Evolutionary conservation across 208 protist species (phyloP).

Genomic region (Leptomonas seymouri): DNA sequence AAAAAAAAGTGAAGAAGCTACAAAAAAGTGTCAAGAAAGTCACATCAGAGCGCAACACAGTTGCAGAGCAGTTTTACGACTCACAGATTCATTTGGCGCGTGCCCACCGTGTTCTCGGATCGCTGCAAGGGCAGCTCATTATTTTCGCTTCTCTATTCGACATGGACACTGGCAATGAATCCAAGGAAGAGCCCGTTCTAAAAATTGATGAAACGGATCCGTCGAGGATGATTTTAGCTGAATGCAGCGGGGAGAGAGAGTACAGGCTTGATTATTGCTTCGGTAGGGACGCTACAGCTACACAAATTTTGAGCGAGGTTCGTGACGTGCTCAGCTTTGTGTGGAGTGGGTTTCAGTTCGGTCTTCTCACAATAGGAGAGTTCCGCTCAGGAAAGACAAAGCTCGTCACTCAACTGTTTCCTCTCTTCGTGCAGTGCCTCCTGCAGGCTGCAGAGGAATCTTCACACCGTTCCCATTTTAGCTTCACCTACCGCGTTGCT

Average conservation of each 20-base stretch:
- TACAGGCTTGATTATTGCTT: constrained; percentile 54
- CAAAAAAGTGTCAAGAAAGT: constrained; percentile 52
- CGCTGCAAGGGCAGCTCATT: constrained; percentile 43
- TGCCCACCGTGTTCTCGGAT: constrained; percentile 36
- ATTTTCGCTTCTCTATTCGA: constrained; percentile 33
- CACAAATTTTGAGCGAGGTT: constrained; percentile 46
- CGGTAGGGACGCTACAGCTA: constrained; percentile 16
- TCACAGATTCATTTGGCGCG: constrained; percentile 37
- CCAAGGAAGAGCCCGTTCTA: constrained; percentile 4
- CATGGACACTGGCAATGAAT: constrained; percentile 2
- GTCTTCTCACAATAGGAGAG: constrained; percentile 40
- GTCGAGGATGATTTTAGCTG: constrained; percentile 41
- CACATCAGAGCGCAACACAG: constrained; percentile 25
- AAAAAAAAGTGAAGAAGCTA: constrained; percentile 42
- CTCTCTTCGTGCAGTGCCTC: constrained; percentile 37
- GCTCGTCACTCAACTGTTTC: constrained; percentile 38
- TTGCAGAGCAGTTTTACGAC: constrained; percentile 41
- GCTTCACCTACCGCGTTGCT: constrained; percentile 40
- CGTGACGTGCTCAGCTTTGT: constrained; percentile 29
- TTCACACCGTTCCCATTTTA: constrained; percentile 14
- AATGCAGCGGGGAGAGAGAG: constrained; percentile 35
- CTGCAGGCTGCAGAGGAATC: constrained; percentile 3
- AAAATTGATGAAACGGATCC: constrained; percentile 29
- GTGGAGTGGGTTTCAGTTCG: constrained; percentile 41
- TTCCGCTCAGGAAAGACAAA: constrained; percentile 40